Conservation (phyloP, 495 filamentous ascomycete species). For the Aspergillus mulundensis region DNA sequence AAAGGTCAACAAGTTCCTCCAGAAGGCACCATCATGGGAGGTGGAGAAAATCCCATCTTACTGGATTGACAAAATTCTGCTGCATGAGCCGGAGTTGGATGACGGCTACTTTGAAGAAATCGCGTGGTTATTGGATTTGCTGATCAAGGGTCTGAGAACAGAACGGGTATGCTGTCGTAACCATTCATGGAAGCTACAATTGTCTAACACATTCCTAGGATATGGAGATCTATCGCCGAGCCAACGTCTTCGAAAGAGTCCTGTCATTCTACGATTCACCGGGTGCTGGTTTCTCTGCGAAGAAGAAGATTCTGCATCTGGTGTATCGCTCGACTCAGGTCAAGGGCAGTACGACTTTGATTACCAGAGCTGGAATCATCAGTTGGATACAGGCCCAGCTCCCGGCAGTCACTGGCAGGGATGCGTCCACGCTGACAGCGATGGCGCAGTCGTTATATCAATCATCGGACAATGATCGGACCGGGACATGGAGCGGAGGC, state of each 20-base stretch:
- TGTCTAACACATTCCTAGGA: conserved; percentile 44
- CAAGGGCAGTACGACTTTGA: conserved; percentile 77
- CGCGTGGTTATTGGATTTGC: conserved; percentile 74
- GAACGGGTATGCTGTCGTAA: conserved; percentile 36
- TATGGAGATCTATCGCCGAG: conserved; percentile 75
- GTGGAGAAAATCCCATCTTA: conserved; percentile 67
- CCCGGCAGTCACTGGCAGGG: conserved; percentile 40
- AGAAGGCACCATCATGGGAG: conserved; percentile 68
- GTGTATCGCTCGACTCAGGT: conserved; percentile 69
- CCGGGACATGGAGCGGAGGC: conserved; percentile 63
- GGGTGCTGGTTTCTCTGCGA: conserved; percentile 52
- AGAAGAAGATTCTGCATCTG: conserved; percentile 66
- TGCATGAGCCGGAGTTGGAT: conserved; percentile 64
- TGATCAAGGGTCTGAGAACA: conserved; percentile 65
- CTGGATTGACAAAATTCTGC: conserved; percentile 68
- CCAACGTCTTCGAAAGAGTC: conserved; percentile 74
- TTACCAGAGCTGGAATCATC: conserved; percentile 76
- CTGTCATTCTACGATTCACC: conserved; percentile 68
- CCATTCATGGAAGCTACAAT: not conserved
- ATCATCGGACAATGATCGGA: conserved; percentile 63
- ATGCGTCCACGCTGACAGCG: conserved; percentile 46
- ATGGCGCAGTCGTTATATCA: conserved; percentile 62
- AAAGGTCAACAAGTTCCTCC: conserved; percentile 82
- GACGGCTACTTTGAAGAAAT: conserved; percentile 73
- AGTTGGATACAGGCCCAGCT: conserved; percentile 71